phyloP scores from a whole-genome alignment of 805 yeast genomes.

The Priceomyces melissophilus region DNA sequence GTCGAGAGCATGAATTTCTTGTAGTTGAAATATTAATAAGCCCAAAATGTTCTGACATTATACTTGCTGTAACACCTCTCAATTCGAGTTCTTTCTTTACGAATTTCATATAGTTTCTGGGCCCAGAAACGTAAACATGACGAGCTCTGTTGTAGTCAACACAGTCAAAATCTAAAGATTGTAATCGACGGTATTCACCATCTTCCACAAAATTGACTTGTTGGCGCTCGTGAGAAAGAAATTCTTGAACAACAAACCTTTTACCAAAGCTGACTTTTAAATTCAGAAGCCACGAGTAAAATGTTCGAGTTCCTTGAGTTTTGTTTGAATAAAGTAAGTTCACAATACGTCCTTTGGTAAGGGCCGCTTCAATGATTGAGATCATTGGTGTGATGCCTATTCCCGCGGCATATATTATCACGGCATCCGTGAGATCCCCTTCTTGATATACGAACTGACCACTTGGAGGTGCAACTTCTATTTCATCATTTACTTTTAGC shows the following conservation, averaged over 20 bases:
- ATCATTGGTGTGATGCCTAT: constrained; percentile 67
- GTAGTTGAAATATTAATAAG: constrained; percentile 20
- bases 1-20: too few species aligned
- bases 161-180: constrained; percentile 17
- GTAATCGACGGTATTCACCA: constrained; percentile 8
- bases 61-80: constrained; percentile 12
- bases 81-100: constrained; percentile 19
- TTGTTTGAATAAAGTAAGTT: constrained; percentile 32
- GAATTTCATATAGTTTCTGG: constrained; percentile 27
- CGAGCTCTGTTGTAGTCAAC: constrained; percentile 12
- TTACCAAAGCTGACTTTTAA: constrained; percentile 13
- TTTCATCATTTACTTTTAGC: constrained; percentile 44
- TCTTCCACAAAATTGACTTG: background rate
- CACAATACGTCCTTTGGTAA: constrained; percentile 28
- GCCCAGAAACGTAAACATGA: constrained; percentile 35
- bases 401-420: constrained; percentile 54
- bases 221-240: constrained; percentile 12
- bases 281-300: constrained; percentile 16
- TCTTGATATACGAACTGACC: constrained; percentile 47
- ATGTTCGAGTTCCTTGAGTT: constrained; percentile 18
- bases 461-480: constrained; percentile 56
- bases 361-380: constrained; percentile 45
- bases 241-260: constrained; percentile 19
- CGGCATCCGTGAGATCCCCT: constrained; percentile 22
- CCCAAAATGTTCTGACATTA: constrained; percentile 31